These are phyloP conservation scores for Gamarada debralockiae DNA, from an alignment of 495 filamentous ascomycete genomes.

Conservation along the genomic window DNA sequence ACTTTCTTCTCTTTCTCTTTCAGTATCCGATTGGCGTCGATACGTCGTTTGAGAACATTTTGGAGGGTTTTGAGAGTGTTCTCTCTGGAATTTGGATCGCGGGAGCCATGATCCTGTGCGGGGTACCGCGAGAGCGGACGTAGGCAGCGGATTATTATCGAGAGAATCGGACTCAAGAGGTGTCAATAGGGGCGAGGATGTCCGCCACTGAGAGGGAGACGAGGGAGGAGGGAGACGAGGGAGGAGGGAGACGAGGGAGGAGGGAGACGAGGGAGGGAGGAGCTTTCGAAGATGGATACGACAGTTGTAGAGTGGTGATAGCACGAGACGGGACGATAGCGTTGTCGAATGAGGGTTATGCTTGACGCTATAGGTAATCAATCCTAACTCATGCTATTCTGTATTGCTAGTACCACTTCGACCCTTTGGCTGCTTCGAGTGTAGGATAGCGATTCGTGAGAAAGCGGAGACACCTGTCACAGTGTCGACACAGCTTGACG, in stretches of 20 bases:
- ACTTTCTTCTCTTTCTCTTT: constrained; percentile 17
- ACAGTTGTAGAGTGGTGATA: too few species aligned
- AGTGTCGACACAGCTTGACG: background rate
- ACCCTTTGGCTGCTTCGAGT: constrained; percentile 4
- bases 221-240: too few species aligned
- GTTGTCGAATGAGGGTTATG: too few species aligned
- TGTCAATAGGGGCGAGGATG: too few species aligned
- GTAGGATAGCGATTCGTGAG: constrained; percentile 10
- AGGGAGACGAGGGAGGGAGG: too few species aligned
- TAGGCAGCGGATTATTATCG: background rate
- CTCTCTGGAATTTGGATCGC: constrained; percentile 10
- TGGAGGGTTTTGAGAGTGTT: constrained; percentile 13
- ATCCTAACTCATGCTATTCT: constrained; percentile 4
- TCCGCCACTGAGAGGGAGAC: too few species aligned
- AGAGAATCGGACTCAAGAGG: background rate
- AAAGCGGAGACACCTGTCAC: constrained; percentile 10
- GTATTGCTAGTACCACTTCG: constrained; percentile 6
- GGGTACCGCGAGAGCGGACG: background rate
- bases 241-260: too few species aligned
- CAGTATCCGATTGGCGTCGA: constrained; percentile 11
- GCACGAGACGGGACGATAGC: too few species aligned
- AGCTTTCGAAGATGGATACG: too few species aligned
- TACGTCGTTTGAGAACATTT: constrained; percentile 7
- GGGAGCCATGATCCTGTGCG: constrained; percentile 7
- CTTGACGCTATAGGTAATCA: background rate